Base-by-base conservation (phyloP, 192 early-diverging fungal genomes). In the Chytriomyces sp. region DNA sequence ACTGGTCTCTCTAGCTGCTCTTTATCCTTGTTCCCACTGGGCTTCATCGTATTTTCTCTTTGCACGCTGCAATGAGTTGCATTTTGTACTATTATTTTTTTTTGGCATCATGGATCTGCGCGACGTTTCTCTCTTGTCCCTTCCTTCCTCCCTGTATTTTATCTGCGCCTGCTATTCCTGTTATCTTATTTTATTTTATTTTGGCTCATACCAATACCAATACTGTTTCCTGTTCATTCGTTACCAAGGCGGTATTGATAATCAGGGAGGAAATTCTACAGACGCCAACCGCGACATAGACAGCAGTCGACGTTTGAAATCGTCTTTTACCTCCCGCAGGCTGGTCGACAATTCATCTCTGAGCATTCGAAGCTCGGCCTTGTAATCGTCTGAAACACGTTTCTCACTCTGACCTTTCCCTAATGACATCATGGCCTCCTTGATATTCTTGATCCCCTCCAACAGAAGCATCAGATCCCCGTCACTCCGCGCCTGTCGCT, bases 381-480 rank as follows among this genome's bases (percentile, higher is more conserved):
- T 22, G 25, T 61, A 61, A 3, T 61, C 59, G 38, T 61, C 59
- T 19, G 22, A 33, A 2, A 61, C 19, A 14, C 33, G 25, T 37
- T 61, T 61, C 25, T 61, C 59, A 10, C 32, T n/a, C 22, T 28
- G 22, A 14, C 59, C 59, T 37, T 61, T 61, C 59, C 59, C 59
- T 36, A 61, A 36, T 25, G 32, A 36, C 0, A 61, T 10, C 37
- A 61, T 61, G 32, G 59, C 36, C 30, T 61, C 26, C 33, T 61
- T 61, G 12, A 61, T 36, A 22, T 19, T 36, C 28, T 37, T 37
- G 12, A 61, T 36, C 14, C 59, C 59, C 8, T 61, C 59, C 59
- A 61, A 25, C 32, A 61, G 33, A 8, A 61, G 14, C 38, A 14
- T 61, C 28, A 61, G 25, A 61, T 61, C 33, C 33, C 19, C 4